Conservation (phyloP, 2,329 filamentous ascomycete species). For the Davidsoniella neocaledoniae region DNA sequence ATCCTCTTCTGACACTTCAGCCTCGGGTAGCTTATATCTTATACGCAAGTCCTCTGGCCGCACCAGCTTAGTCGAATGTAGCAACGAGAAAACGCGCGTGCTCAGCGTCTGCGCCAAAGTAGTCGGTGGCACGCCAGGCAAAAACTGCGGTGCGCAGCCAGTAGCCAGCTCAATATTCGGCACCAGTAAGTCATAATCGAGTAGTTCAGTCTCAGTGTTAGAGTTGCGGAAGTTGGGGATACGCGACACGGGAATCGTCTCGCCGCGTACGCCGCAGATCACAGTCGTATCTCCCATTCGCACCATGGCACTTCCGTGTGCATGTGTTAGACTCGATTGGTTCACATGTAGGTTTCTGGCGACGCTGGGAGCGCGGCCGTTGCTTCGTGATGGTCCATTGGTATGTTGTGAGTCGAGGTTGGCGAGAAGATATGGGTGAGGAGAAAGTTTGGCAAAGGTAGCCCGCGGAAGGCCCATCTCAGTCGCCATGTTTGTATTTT, state of each 20-base stretch:
- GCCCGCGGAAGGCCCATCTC: constrained; percentile 34
- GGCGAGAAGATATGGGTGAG: constrained; percentile 75
- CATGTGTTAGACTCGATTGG: constrained; percentile 69
- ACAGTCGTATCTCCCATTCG: constrained; percentile 79
- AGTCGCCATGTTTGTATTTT: constrained; percentile 16
- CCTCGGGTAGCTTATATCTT: constrained; percentile 33
- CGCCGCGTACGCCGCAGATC: constrained; percentile 82
- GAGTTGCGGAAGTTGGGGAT: constrained; percentile 47
- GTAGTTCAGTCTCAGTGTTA: constrained; percentile 30
- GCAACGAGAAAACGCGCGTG: constrained; percentile 58
- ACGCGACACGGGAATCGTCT: constrained; percentile 60
- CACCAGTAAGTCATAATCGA: constrained; percentile 59
- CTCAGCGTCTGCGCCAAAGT: constrained; percentile 71
- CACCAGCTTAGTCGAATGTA: constrained; percentile 56
- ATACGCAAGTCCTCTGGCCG: constrained; percentile 55
- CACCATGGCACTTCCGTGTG: constrained; percentile 78
- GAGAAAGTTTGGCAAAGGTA: constrained; percentile 78
- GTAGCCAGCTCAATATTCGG: constrained; percentile 89
- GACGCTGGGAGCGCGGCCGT: constrained; percentile 56
- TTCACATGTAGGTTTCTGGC: constrained; percentile 62
- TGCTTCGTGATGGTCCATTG: constrained; percentile 48
- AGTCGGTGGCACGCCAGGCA: constrained; percentile 69
- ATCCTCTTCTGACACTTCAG: constrained; percentile 30
- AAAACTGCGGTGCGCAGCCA: constrained; percentile 69
- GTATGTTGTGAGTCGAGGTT: constrained; percentile 46